Base-by-base conservation (phyloP, 225 moss, liverwort and hornwort genomes). In the Marchantia polymorpha region DNA sequence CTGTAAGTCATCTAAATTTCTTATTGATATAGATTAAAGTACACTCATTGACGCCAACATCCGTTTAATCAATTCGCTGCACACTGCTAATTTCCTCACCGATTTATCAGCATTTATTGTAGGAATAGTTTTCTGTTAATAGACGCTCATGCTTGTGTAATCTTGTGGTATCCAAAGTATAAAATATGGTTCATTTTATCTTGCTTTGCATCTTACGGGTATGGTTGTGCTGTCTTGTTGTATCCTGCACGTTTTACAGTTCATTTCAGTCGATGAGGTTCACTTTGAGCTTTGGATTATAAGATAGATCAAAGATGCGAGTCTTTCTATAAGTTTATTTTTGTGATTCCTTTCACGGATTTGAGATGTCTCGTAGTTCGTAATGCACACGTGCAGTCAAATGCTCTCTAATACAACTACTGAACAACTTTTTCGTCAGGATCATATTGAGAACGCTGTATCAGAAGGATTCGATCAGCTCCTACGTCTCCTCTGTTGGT, bases 401-500 rank as follows among this genome's bases (percentile, higher is more conserved):
- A 51, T 49, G 69, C 31, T 22, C 26, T 53, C 64, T 77, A 10
- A 64, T 15, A 52, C 25, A 55, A n/a, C 5, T 22, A 26, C 20
- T 50, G 49, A 75, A 31, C 54, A 69, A 69, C 31, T 68, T 14
- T 39, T 12, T 19, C 48, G 29, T 9, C 81, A 81, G 81, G 67
- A 64, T 27, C 69, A 67, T 47, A 47, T 29, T 1, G 67, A 48
- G 16, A 73, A 65, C 39, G 64, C 63, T 27, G 77, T 84, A 49
- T 72, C 84, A 29, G 84, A 78, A 74, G 89, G 83, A 23, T 82
- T 87, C 77, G 88, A 83, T 75, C 92, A 91, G 83, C 87, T 94
- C 31, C 80, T 94, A 72, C 91, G 91, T 71, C 83, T 94, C 59
- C 77, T 94, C 74, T 94, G 94, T 79, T 94, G 92, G 94, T 88